phyloP scores from a whole-genome alignment of 495 filamentous ascomycete genomes.

The Cryomyces antarcticus region DNA sequence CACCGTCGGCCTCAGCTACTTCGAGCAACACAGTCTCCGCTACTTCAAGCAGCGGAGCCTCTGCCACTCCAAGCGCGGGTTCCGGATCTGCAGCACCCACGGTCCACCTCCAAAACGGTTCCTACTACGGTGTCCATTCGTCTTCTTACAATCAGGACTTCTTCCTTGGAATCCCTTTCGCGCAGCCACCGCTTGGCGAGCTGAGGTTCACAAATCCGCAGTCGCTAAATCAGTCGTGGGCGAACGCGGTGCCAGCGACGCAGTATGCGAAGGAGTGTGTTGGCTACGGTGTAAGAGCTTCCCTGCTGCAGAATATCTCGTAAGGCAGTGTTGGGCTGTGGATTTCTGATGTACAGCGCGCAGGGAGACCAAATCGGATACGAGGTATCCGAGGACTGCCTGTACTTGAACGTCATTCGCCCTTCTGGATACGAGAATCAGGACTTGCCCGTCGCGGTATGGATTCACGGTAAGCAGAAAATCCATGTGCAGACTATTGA shows the following conservation, averaged over 20 bases:
- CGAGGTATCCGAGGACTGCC: conserved; percentile 33
- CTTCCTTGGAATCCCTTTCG: conserved; percentile 48
- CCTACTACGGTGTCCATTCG: conserved; percentile 11
- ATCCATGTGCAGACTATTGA: conserved; percentile 23
- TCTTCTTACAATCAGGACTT: conserved; percentile 15
- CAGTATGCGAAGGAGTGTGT: conserved; percentile 21
- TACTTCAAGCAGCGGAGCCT: too few species aligned
- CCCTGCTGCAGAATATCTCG: too few species aligned
- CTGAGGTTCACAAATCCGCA: conserved; percentile 40
- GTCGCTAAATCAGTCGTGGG: conserved; percentile 24
- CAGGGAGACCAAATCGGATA: conserved; percentile 11
- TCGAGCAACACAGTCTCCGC: too few species aligned
- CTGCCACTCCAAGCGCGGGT: too few species aligned
- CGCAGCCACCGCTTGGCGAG: conserved; percentile 34
- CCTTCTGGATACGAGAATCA: conserved; percentile 31
- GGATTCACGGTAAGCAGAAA: conserved; percentile 42
- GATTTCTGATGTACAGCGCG: too few species aligned
- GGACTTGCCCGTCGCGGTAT: conserved; percentile 43
- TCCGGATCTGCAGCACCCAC: background rate
- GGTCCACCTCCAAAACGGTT: conserved; percentile 11
- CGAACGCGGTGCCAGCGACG: conserved; percentile 12
- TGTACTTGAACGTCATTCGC: conserved; percentile 43
- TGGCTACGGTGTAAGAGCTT: conserved; percentile 16
- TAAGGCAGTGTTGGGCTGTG: too few species aligned
- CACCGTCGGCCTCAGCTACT: too few species aligned